Evolutionary conservation across 192 early-diverging fungal genomes (phyloP), one percentile per base, ranked within the genome.

Genomic region (Dispira simplex): DNA sequence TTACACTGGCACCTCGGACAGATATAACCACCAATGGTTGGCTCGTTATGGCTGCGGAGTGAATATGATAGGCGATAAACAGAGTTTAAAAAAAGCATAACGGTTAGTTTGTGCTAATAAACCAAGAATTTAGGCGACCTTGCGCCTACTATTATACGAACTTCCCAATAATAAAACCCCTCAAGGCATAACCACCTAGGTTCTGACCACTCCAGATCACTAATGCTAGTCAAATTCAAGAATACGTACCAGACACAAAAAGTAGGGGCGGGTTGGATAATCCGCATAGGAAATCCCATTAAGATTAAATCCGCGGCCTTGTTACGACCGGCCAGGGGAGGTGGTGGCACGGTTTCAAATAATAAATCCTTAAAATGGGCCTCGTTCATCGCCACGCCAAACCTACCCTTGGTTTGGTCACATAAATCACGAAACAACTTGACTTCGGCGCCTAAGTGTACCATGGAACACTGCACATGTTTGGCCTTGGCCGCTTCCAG

Each of bases 371-470:
- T 81, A 70, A 87, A 84, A 69, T 92, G 86, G 3, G 73, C 77
- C 65, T 93, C 90, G 66, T 93, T 90, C 54, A 90, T 68, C 11
- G 88, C 84, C 0, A 98, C 92, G 8, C 80, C 75, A 71, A 91
- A 97, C 8, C 70, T 77, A 70, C 92, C 94, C 63, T 81, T 78
- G 8, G 95, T 98, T 47, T 83, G 77, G 28, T 77, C 73, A 64
- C 85, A 84, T 11, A 96, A 76, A 0, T 70, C 72, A 65, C 81
- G 83, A 65, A 88, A 90, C 16, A 95, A 78, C 49, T 87, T 82
- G 44, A 98, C 89, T 56, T 96, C 92, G 27, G 95, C 95, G 14
- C 90, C 84, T 21, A 97, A 68, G 8, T 90, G 90, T 60, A 98
- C 85, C 59, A 98, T 82, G 16, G 85, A 91, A 1, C 90, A 90